Evolutionary conservation across 2,329 filamentous ascomycete species (phyloP), one percentile per base, ranked within the genome.

Genomic region (Pyrenophora graminea): DNA sequence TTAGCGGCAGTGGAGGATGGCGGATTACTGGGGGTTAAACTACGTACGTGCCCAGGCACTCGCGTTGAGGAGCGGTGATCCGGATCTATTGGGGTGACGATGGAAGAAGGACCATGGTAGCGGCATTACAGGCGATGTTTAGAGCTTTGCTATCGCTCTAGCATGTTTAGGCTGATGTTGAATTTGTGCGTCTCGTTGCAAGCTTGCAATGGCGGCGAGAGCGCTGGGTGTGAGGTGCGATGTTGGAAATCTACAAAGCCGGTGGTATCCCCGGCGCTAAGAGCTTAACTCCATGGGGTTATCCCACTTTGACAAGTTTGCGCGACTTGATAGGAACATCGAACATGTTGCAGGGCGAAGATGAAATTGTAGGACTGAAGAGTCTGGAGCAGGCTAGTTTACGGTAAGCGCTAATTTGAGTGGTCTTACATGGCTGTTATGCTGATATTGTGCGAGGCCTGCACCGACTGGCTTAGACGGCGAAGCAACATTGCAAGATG

Each of bases 381-480:
- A 39, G 21, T 18, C 13, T 41, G 2, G 59, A 61, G 3, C 51
- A 61, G 34, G 60, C 61, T 19, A 30, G 13, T 15, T 50, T 59
- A 17, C 63, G 57, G 67, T 69, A 53, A 32, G n/a, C 36, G 17
- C 6, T n/a, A 1, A 6, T 15, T 2, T 4, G 18, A 2, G 15
- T 5, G 4, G 30, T 18, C 6, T 13, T 33, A 6, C 1, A 21
- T 8, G 7, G 10, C 13, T 3, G n/a, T 25, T 27, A 13, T 34
- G 15, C n/a, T 34, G 32, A 31, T 21, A n/a, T 17, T 21, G 33
- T 40, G 17, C 15, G 18, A 71, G 68, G 51, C 61, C 62, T 49
- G 68, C 68, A 21, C 69, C 68, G 7, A 69, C 61, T 4, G 64
- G 64, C n/a, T 61, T 69, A 27, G 55, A 64, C 38, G 54, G 54